A percentile compares a stretch with the other conserved stretches of the same genome.
Conservation (phyloP, 2,329 filamentous ascomycete genomes). For the Myriangium duriaei region DNA sequence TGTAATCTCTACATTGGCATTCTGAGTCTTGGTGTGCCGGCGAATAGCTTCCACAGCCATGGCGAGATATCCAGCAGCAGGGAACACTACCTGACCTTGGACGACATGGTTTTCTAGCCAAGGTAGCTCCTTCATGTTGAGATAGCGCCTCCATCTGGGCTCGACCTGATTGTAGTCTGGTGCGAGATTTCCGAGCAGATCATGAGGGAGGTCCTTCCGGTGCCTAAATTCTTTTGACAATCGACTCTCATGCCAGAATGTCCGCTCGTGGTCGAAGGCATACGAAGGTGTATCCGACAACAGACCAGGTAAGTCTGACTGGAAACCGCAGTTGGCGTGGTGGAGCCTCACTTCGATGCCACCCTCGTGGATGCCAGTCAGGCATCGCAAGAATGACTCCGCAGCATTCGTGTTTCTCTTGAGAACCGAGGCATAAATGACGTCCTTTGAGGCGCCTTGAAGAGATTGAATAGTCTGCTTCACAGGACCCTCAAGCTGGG, state of each 20-base stretch:
- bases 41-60: constrained; percentile 15
- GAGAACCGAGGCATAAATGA: constrained; percentile 14
- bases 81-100: constrained; percentile 21
- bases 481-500: constrained; percentile 31
- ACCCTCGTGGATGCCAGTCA: background rate
- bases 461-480: constrained; percentile 21
- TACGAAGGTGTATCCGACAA: constrained; percentile 12
- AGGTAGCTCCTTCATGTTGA: constrained; percentile 17
- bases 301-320: background rate
- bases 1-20: constrained; percentile 6
- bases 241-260: constrained; percentile 12
- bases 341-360: background rate
- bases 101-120: constrained; percentile 25
- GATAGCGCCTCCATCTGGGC: constrained; percentile 18
- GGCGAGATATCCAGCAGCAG: constrained; percentile 17
- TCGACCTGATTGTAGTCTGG: constrained; percentile 8
- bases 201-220: constrained; percentile 4
- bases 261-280: constrained; percentile 12
- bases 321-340: background rate
- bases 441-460: background rate
- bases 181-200: constrained; percentile 6
- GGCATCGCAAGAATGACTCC: constrained; percentile 13
- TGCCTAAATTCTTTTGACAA: constrained; percentile 7
- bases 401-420: constrained; percentile 18
- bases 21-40: background rate